Evolutionary conservation across 805 yeast species (phyloP), one percentile per base, ranked within the genome.

Genomic region (Starmerella floricola): DNA sequence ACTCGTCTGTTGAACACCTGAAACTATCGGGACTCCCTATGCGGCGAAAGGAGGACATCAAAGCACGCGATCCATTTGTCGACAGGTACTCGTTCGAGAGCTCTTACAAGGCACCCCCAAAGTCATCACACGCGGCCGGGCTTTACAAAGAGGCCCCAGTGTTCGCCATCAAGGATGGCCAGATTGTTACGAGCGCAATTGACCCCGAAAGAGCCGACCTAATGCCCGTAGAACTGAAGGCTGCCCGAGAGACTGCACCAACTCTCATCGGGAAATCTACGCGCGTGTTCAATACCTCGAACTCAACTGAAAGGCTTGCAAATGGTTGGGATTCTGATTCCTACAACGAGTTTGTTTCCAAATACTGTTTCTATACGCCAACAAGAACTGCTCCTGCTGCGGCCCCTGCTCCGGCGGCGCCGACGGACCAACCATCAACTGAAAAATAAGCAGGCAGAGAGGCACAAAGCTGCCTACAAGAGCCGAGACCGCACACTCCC

Each of bases 341-440:
- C n/a, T 64, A 64, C 50, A 60, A 63, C 50, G 63, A 57, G 38
- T 50, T 64, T 36, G 50, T 64, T 37, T 55, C 62, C 42, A 62
- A 58, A 49, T 64, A 64, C 54, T 64, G 68, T 49, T 64, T 64
- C 45, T 62, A 60, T 49, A 52, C 53, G n/a, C 55, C 55, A 10
- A 28, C n/a, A 13, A 20, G 31, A 10, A 15, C 34, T 24, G 29
- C 24, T 19, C 8, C n/a, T n/a, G n/a, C n/a, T n/a, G n/a, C n/a
- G n/a, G n/a, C n/a, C n/a, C n/a, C n/a, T n/a, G n/a, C n/a, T n/a
- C n/a, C n/a, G n/a, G n/a, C n/a, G n/a, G n/a, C n/a, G n/a, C n/a
- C n/a, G n/a, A n/a, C n/a, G n/a, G n/a, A n/a, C n/a, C n/a, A n/a
- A n/a, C n/a, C n/a, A n/a, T n/a, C n/a, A n/a, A n/a, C n/a, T n/a